Base-by-base conservation (phyloP, 352 stramenopile species). In the Globisporangium nagaii region DNA sequence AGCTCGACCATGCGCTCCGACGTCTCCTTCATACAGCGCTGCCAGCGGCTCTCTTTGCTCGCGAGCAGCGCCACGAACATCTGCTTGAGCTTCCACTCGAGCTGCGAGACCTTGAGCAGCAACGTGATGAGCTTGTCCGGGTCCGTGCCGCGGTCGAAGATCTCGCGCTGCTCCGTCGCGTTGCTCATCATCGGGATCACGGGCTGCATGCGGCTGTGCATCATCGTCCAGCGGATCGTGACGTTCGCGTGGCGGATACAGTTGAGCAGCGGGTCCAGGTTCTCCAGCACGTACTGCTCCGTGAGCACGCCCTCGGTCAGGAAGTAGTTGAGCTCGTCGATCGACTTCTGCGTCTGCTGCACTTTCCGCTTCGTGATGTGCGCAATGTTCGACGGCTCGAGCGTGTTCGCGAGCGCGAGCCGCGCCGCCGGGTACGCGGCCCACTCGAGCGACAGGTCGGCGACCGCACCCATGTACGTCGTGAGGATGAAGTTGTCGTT, bases 401-500 rank as follows among this genome's bases (percentile, higher is more conserved):
- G 66, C 24, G 90, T 95, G 57, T 96, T 97, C 15, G 79, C 79
- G 6, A 98, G 68, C n/a, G 95, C 94, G 24, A 86, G 66, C 15
- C 79, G 79, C 2, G 95, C 95, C 1, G 94, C 92, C 0, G 79
- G 78, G 60, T 97, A 98, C 25, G 79, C 68, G 2, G 72, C 81
- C 95, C 95, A 98, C 56, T 98, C 94, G 31, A 97, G 50, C 48
- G 78, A 93, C 11, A 98, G 64, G 65, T 98, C 93, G 0, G 94
- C 90, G 19, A 97, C 85, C 13, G 93, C 76, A 24, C 95, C 95
- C 90, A 98, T 97, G 67, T 97, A 97, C n/a, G 84, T 96, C 34
- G 89, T 84, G 44, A 98, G 68, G 49, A 98, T 96, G 58, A 96
- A 98, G 75, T 98, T 98, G 70, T 98, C 95, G 60, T 96, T 95